Base-by-base conservation (phyloP, 1,284 basidiomycete species). In the Inonotus obliquus region DNA sequence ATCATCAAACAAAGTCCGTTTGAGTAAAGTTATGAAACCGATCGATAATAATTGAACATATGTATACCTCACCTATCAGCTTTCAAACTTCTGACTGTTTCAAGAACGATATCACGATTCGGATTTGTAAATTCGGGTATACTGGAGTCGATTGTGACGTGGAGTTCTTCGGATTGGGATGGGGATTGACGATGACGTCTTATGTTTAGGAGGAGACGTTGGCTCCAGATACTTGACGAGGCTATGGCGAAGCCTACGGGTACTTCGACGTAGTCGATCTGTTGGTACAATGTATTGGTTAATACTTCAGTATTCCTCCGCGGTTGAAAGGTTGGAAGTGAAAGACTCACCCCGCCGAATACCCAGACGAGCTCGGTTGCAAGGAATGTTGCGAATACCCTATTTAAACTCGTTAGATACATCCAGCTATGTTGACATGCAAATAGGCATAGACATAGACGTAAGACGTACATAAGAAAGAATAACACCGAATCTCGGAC, bases 161-260 rank as follows among this genome's bases (percentile, higher is more conserved):
- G 25, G 4, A 52, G 11, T 14, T 52, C 51, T 52, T 52, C 51
- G 27, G 19, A 11, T 14, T 10, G 25, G 4, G 27, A 11, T 14
- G 27, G 25, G 4, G 27, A 14, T 35, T 35, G 51, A 14, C 51
- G 51, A 17, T 52, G 51, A 9, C 19, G 32, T 32, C 55, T 45
- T 25, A 57, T 57, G 41, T 60, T 60, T 17, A 60, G 14, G 9
- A 60, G 37, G 35, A 60, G 59, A 11, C 59, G 49, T 35, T 60
- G 59, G 17, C 59, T 60, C 59, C 47, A 51, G 52, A 60, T 54
- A 21, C 59, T 60, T 11, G 51, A 35, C 17, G 49, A 38, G 1
- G 59, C 48, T 4, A 60, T 54, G 17, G 51, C 59, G 41, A 53
- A 54, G 4, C 59, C 59, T 37, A 60, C 41, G 19, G 59, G 49